These are phyloP conservation scores for Bolboschoenus planiculmis DNA, from an alignment of 176 grass and related monocot genomes.

Conservation along the genomic window DNA sequence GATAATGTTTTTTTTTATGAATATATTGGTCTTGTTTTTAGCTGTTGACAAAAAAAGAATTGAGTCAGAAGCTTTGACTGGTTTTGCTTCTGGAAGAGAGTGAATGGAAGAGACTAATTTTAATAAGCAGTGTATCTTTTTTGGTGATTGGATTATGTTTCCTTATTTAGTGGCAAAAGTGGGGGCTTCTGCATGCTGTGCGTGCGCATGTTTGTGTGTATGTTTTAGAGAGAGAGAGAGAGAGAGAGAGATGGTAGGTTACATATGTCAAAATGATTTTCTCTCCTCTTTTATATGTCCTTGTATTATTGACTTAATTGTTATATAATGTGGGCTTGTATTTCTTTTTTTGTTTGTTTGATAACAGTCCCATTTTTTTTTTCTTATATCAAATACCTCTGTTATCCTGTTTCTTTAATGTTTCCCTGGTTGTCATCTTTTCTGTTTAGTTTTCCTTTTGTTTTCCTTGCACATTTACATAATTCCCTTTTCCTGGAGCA, in stretches of 20 bases:
- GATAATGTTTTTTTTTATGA: background rate
- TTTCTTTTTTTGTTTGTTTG: background rate
- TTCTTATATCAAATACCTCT: background rate
- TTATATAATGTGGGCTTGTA: background rate
- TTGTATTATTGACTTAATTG: background rate
- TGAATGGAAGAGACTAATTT: background rate
- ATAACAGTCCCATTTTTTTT: background rate
- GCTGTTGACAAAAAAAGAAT: background rate
- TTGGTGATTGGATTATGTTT: background rate
- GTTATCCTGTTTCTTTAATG: background rate
- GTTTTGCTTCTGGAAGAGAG: background rate
- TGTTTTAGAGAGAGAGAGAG: background rate
- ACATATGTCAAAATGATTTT: background rate
- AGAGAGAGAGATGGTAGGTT: background rate
- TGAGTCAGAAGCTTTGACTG: constrained; percentile 6
- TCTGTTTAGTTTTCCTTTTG: background rate
- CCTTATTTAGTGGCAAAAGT: constrained; percentile 17
- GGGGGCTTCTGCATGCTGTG: background rate
- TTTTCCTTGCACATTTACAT: background rate
- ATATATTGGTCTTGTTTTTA: constrained; percentile 1
- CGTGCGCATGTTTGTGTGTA: background rate
- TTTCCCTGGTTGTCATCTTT: background rate
- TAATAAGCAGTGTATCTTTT: background rate
- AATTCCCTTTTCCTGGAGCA: background rate
- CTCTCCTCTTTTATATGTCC: background rate